phyloP scores from a whole-genome alignment of 2,329 filamentous ascomycete species.

The Cephalotrichum gorgonifer region DNA sequence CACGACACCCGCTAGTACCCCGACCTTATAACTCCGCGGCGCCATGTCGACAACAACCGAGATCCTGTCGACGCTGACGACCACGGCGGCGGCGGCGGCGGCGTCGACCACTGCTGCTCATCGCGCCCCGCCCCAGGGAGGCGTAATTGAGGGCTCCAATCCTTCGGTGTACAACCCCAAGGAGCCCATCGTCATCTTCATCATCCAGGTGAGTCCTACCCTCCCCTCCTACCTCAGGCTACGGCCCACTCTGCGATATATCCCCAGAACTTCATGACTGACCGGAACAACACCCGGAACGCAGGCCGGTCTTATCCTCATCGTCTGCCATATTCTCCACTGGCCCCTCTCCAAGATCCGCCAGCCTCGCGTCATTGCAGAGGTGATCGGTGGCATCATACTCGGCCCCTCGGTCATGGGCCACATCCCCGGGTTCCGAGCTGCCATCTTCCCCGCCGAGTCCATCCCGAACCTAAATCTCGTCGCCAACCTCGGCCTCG shows the following conservation, averaged over 20 bases:
- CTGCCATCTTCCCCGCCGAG: constrained; percentile 63
- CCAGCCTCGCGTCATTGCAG: constrained; percentile 74
- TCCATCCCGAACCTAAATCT: constrained; percentile 69
- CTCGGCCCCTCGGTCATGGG: constrained; percentile 84
- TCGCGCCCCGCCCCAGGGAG: constrained; percentile 34
- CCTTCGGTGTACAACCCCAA: constrained; percentile 58
- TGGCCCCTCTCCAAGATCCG: constrained; percentile 67
- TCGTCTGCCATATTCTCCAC: constrained; percentile 47
- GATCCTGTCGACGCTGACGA: not conserved
- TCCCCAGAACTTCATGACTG: not conserved
- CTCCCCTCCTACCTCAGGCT: too few species aligned
- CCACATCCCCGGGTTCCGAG: constrained; percentile 67
- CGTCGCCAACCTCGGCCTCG: constrained; percentile 72
- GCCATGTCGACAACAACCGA: not conserved
- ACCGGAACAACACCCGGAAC: not conserved
- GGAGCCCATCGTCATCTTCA: constrained; percentile 66
- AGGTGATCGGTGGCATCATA: constrained; percentile 76
- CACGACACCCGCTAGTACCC: too few species aligned
- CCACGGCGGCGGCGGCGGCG: not conserved
- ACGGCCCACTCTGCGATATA: too few species aligned
- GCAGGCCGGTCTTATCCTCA: constrained; percentile 32
- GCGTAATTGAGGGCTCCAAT: constrained; percentile 61
- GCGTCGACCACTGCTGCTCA: not conserved
- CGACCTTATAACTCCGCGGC: too few species aligned
- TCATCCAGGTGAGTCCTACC: constrained; percentile 49